phyloP scores from a whole-genome alignment of 768 basidiomycete genomes.

The Panus rudis region DNA sequence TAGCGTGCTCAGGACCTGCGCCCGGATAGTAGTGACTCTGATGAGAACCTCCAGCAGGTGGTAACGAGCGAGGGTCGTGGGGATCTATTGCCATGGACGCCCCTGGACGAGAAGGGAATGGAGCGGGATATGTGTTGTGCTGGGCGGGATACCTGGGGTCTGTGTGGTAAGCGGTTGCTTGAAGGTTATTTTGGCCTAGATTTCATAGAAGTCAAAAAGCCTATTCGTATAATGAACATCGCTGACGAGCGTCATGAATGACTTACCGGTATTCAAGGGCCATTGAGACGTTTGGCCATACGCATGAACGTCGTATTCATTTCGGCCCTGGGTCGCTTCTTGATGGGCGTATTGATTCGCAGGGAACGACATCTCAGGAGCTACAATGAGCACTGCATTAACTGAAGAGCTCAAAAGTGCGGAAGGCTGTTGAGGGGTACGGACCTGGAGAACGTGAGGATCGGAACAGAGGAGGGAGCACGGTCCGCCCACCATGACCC shows the following conservation, averaged over 20 bases:
- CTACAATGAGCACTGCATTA: constrained; percentile 55
- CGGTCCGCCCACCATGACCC: constrained; percentile 85
- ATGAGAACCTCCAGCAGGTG: constrained; percentile 38
- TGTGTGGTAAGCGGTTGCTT: constrained; percentile 15
- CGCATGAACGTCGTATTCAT: constrained; percentile 40
- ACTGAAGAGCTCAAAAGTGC: constrained; percentile 4
- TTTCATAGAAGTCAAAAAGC: background rate
- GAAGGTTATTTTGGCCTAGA: constrained; percentile 12
- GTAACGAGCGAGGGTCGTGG: constrained; percentile 50
- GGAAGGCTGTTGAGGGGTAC: constrained; percentile 31
- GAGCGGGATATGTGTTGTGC: constrained; percentile 33
- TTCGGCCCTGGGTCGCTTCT: constrained; percentile 54
- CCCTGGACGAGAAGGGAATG: constrained; percentile 42
- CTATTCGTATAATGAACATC: background rate
- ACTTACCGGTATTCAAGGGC: constrained; percentile 22
- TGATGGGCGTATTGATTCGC: constrained; percentile 56
- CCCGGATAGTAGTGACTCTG: constrained; percentile 14
- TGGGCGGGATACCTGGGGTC: constrained; percentile 48
- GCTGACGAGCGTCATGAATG: constrained; percentile 1
- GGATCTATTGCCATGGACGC: constrained; percentile 42
- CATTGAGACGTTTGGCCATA: constrained; percentile 22
- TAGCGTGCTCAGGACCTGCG: constrained; percentile 12
- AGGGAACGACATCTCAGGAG: constrained; percentile 42
- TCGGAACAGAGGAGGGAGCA: constrained; percentile 85
- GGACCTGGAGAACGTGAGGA: constrained; percentile 88